Evolutionary conservation across 768 basidiomycete species (phyloP), one percentile per base, ranked within the genome.

Genomic region (Agrocybe chaxingu): DNA sequence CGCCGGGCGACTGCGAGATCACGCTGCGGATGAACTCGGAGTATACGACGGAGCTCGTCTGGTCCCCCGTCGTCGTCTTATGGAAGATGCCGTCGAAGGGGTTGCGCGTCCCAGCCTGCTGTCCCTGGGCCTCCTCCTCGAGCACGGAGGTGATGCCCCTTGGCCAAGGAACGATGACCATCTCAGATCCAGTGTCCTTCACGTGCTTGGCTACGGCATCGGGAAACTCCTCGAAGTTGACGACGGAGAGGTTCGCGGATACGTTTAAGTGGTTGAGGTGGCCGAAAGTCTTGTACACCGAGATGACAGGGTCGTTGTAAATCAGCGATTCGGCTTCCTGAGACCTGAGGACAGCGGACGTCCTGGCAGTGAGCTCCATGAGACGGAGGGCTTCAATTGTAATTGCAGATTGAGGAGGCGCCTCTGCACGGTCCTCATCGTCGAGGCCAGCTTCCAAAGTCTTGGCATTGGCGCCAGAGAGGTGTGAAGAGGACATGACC

Each of bases 141-240:
- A 59, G 39, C 36, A 65, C 58, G 2, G 67, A 65, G 2, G 62
- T 60, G 9, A 63, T 53, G 6, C 75, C 77, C 36, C 78, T 73
- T 1, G 80, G 76, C 97, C 97, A 99, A 0, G 94, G 92, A 3
- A 98, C 57, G 51, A 98, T 72, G 36, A 96, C 73, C 70, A 97
- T 74, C 49, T 98, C 82, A 0, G 87, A 80, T 2, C 66, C 73
- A 4, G 74, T 69, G 32, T 80, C 76, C 12, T 67, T 59, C 0
- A 79, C 85, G 53, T 89, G 85, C 4, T 79, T 68, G 0, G 79
- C 68, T 18, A 98, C 83, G 4, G 79, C 77, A 0, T 75, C 65
- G 0, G 92, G 68, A 68, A 89, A 94, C 16, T 89, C 85, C 24
- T 87, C 82, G 35, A 81, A 70, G n/a, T 76, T 76, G 47, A 94